phyloP scores from a whole-genome alignment of 441 rosid species.

The Gossypium laxum region DNA sequence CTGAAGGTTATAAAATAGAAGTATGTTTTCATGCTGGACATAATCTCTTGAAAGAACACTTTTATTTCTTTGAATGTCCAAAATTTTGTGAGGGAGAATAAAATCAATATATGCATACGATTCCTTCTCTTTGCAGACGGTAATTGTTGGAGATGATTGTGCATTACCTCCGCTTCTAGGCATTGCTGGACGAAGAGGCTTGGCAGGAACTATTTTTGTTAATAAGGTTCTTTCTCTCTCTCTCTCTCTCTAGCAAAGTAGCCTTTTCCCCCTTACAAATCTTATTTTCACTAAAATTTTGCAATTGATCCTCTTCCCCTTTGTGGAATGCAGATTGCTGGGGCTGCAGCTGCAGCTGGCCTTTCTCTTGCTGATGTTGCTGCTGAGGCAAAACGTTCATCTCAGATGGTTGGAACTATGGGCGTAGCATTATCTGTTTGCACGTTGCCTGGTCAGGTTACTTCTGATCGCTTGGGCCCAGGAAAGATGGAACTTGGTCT shows the following conservation, averaged over 20 bases:
- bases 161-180: constrained; percentile 95
- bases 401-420: constrained; percentile 92
- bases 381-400: constrained; percentile 70
- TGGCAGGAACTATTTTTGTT: constrained; percentile 89
- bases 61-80: background rate
- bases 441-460: constrained; percentile 82
- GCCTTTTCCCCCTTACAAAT: background rate
- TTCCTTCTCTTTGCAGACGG: constrained; percentile 44
- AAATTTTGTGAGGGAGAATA: constrained; percentile 12
- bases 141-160: constrained; percentile 95
- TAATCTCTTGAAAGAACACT: background rate
- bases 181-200: constrained; percentile 82
- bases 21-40: constrained; percentile 28
- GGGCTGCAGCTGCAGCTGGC: constrained; percentile 92
- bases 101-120: background rate
- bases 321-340: constrained; percentile 61
- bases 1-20: constrained; percentile 91
- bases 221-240: constrained; percentile 54
- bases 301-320: background rate
- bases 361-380: constrained; percentile 71
- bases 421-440: constrained; percentile 91
- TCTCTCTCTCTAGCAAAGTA: background rate
- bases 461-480: constrained; percentile 86
- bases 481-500: constrained; percentile 97
- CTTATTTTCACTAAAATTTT: background rate